phyloP scores from a whole-genome alignment of 768 basidiomycete species.

The Leucosporidium scottii region DNA sequence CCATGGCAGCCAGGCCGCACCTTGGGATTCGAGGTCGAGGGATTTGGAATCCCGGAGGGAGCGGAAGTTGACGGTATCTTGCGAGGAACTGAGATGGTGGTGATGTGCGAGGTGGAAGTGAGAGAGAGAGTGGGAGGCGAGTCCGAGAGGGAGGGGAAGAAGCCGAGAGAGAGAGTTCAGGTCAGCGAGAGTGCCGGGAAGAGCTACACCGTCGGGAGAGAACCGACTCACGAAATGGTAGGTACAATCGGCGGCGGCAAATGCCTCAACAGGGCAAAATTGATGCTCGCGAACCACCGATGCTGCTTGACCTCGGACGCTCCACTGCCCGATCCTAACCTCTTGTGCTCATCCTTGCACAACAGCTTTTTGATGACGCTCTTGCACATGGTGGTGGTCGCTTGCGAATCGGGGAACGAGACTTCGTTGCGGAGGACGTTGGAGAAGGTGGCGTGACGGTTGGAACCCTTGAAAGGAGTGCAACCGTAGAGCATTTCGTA shows the following conservation, averaged over 20 bases:
- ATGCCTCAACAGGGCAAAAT: conserved; percentile 92
- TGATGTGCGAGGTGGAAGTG: conserved; percentile 1
- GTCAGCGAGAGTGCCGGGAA: not conserved
- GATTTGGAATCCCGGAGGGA: conserved; percentile 82
- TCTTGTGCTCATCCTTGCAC: conserved; percentile 81
- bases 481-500: conserved; percentile 87
- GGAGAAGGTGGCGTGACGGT: conserved; percentile 89
- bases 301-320: conserved; percentile 98
- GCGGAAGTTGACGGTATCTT: conserved; percentile 81
- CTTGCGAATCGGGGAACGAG: conserved; percentile 74
- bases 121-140: conserved; percentile 12
- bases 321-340: conserved; percentile 84
- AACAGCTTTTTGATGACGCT: conserved; percentile 77
- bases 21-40: conserved; percentile 65
- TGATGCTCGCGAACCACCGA: conserved; percentile 94
- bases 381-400: conserved; percentile 72
- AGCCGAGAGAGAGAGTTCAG: not conserved
- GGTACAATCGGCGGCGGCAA: conserved; percentile 63
- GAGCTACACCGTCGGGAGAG: not conserved
- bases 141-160: no score
- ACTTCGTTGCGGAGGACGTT: conserved; percentile 86
- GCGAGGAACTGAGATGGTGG: conserved; percentile 53
- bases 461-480: conserved; percentile 94
- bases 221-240: conserved; percentile 20
- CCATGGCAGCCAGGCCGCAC: conserved; percentile 21